Evolutionary conservation across 163 green algal genomes (phyloP), one percentile per base, ranked within the genome.

Genomic region (Scenedesmus sp.): DNA sequence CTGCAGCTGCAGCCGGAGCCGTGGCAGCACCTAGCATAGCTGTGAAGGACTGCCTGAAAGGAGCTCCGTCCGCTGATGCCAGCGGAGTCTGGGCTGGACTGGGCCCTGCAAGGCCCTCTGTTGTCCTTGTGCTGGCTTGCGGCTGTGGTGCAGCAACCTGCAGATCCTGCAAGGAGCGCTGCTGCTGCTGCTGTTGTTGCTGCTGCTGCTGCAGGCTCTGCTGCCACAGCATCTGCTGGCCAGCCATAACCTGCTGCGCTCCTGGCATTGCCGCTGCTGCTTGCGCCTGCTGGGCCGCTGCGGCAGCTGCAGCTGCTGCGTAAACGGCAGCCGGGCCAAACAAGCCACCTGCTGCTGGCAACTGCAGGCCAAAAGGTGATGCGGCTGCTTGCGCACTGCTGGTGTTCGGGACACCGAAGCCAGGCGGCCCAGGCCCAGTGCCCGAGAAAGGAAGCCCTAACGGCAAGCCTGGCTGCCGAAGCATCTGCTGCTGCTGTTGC

Each of bases 291-390:
- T 57, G 55, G 34, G 59, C 84, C 12, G 59, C 59, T 73, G 84
- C 84, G 52, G 59, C 84, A 16, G 84, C 62, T 46, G 59, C 81
- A 62, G 81, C 81, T 86, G 66, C 86, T 74, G 86, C 85, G 52
- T 74, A 88, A 57, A 77, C 56, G 12, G 56, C 83, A 59, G 83
- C 23, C n/a, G 46, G 83, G 10, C 82, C 82, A 73, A 87, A 60
- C 54, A 66, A 67, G 0, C 59, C 23, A 1, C 54, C 52, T 23
- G 54, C 82, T 23, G 82, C 9, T 15, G 59, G 82, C 54, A 20
- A 16, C 59, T 59, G 82, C 13, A 87, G 26, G 54, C 82, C 57
- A 88, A 88, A 88, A 3, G 83, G 83, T 5, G 59, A 2, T 77
- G 83, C 52, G n/a, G 23, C 57, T 56, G 83, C n/a, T 26, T 66